Conservation (phyloP, 208 protist species). For the Crithidia expoeki region DNA sequence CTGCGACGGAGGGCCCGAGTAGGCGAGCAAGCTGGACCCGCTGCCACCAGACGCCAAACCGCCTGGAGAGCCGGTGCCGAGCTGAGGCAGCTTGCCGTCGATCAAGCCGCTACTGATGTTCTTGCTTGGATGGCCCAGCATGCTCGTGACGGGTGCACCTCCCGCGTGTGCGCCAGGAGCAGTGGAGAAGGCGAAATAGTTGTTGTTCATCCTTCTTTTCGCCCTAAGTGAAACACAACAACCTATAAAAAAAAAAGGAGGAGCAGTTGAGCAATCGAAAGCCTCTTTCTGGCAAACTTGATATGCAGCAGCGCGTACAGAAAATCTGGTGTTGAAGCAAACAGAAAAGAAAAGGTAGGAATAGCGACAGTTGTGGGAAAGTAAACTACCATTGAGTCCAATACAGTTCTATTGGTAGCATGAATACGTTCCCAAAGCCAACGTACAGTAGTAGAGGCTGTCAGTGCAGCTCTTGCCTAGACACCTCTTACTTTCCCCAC, state of each 20-base stretch:
- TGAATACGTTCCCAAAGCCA: no score
- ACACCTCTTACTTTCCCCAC: no score
- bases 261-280: not conserved
- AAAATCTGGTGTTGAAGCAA: no score
- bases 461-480: no score
- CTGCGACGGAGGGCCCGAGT: conserved; percentile 21
- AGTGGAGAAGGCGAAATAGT: conserved; percentile 26
- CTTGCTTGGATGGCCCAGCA: conserved; percentile 15
- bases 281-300: no score
- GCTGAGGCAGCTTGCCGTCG: conserved; percentile 6
- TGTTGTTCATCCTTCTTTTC: conserved; percentile 28
- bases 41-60: not conserved
- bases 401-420: no score
- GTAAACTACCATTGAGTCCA: no score
- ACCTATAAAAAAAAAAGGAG: not conserved
- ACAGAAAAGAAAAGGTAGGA: not conserved
- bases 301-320: no score
- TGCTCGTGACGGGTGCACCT: not conserved
- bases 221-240: not conserved
- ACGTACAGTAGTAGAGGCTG: no score
- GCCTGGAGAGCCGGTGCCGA: conserved; percentile 11
- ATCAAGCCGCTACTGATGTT: conserved; percentile 15
- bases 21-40: conserved; percentile 10
- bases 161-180: conserved; percentile 17
- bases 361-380: no score